Evolutionary conservation across 2,329 filamentous ascomycete genomes (phyloP).

Genomic region (Colletotrichum lindemuthianum): DNA sequence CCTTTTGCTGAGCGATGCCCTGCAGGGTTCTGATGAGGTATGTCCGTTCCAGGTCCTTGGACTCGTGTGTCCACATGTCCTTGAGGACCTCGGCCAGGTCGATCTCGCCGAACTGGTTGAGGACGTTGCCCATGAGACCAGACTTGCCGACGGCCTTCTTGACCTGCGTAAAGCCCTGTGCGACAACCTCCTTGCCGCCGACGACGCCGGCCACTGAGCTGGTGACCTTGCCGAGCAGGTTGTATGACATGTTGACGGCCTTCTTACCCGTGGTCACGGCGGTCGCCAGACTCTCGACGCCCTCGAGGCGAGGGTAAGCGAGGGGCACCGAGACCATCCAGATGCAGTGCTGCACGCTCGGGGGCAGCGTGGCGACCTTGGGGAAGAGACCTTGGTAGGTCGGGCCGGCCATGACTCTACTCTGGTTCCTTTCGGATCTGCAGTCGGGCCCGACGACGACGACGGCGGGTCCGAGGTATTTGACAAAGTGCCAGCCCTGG

Average conservation of each 20-base stretch:
- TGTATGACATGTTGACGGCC: conserved; percentile 95
- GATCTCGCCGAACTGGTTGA: conserved; percentile 96
- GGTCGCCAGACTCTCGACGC: conserved; percentile 89
- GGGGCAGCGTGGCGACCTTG: conserved; percentile 89
- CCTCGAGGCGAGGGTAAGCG: conserved; percentile 90
- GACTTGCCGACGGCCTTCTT: conserved; percentile 97
- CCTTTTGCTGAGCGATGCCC: conserved; percentile 94
- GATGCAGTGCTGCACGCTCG: conserved; percentile 94
- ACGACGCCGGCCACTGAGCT: conserved; percentile 96
- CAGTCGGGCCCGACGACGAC: conserved; percentile 92
- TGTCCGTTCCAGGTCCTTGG: conserved; percentile 95
- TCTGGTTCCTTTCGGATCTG: conserved; percentile 88
- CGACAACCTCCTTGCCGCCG: conserved; percentile 91
- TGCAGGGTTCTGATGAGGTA: conserved; percentile 97
- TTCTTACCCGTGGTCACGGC: conserved; percentile 96
- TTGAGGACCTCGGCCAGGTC: conserved; percentile 93
- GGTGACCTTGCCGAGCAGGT: conserved; percentile 93
- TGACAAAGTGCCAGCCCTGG: conserved; percentile 98
- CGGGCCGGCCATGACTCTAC: conserved; percentile 92
- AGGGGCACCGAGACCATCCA: conserved; percentile 95
- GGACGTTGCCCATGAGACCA: conserved; percentile 92
- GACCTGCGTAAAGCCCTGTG: conserved; percentile 90
- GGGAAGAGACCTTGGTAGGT: conserved; percentile 98
- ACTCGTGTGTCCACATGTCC: conserved; percentile 98
- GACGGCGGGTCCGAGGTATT: conserved; percentile 91